These are phyloP conservation scores for Sclerotinia nivalis DNA, from an alignment of 2,329 filamentous ascomycete genomes.

Conservation along the genomic window DNA sequence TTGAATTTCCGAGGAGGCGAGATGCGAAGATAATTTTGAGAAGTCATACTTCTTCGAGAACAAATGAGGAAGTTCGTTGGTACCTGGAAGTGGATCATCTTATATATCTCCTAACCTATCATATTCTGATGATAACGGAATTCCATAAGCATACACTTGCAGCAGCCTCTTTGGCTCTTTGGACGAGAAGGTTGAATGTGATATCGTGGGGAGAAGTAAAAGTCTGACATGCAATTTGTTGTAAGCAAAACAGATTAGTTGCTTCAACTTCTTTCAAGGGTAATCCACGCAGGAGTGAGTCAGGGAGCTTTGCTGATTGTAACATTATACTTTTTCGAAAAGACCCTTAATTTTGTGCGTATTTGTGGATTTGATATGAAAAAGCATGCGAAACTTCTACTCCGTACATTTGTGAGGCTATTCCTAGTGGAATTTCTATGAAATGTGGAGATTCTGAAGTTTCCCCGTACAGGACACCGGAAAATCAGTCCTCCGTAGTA, in stretches of 20 bases:
- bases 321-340: constrained; percentile 8
- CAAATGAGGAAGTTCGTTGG: constrained; percentile 17
- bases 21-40: constrained; percentile 7
- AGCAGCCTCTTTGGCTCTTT: constrained; percentile 1
- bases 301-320: constrained; percentile 19
- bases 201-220: constrained; percentile 17
- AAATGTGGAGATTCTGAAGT: constrained; percentile 20
- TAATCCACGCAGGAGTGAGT: not conserved
- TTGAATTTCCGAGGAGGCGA: not conserved
- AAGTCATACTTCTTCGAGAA: constrained; percentile 15
- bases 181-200: constrained; percentile 13
- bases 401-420: not conserved
- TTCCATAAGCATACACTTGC: constrained; percentile 22
- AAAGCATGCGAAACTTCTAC: constrained; percentile 3
- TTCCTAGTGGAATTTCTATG: not conserved
- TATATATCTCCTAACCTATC: constrained; percentile 15
- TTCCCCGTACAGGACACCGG: constrained; percentile 15
- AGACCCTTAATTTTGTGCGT: constrained; percentile 6
- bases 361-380: not conserved
- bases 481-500: constrained; percentile 1
- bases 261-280: not conserved
- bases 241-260: constrained; percentile 10
- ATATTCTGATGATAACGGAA: constrained; percentile 17
- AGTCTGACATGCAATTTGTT: constrained; percentile 16
- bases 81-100: constrained; percentile 10